These are phyloP conservation scores for Edaphochlamys debaryana DNA, from an alignment of 139 green algal species.

Conservation along the genomic window DNA sequence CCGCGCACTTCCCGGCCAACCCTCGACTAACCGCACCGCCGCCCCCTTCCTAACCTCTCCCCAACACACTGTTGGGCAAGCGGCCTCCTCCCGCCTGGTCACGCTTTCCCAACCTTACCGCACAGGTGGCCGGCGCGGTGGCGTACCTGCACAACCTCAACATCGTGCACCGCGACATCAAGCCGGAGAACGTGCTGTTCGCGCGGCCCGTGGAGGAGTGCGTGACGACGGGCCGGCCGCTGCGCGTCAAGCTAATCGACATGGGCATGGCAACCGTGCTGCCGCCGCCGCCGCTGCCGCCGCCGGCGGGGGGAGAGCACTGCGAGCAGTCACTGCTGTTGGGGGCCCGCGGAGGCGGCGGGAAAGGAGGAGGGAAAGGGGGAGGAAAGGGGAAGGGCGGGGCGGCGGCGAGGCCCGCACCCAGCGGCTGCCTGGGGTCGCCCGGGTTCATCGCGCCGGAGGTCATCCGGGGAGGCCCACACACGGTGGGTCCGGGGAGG, in stretches of 20 bases:
- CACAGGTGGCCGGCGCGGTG: slow-evolving; percentile 51
- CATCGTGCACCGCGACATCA: slow-evolving; percentile 66
- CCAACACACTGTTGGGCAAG: neutral
- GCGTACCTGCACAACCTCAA: slow-evolving; percentile 64
- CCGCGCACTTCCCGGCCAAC: too few species aligned
- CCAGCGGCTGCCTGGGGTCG: slow-evolving; percentile 55
- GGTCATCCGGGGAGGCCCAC: slow-evolving; percentile 15
- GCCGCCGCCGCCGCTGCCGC: too few species aligned
- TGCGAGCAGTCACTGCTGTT: neutral
- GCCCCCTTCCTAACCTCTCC: neutral
- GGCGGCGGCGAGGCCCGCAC: too few species aligned
- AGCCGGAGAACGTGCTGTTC: slow-evolving; percentile 64
- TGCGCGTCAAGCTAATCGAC: slow-evolving; percentile 66
- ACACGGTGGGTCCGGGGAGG: slow-evolving; percentile 7
- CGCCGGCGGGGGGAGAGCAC: neutral
- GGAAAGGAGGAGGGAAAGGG: too few species aligned
- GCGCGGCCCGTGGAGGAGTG: slow-evolving; percentile 44
- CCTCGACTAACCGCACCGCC: too few species aligned
- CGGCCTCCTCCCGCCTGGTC: too few species aligned
- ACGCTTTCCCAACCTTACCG: too few species aligned
- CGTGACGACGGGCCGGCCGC: slow-evolving; percentile 5
- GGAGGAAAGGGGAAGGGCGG: too few species aligned
- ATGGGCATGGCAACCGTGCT: slow-evolving; percentile 59
- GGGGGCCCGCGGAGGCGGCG: neutral
- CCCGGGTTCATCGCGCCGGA: slow-evolving; percentile 68